A percentile compares a stretch with the other conserved stretches of the same genome.
Conservation (phyloP, 441 rosid species). For the Adansonia gregorii region DNA sequence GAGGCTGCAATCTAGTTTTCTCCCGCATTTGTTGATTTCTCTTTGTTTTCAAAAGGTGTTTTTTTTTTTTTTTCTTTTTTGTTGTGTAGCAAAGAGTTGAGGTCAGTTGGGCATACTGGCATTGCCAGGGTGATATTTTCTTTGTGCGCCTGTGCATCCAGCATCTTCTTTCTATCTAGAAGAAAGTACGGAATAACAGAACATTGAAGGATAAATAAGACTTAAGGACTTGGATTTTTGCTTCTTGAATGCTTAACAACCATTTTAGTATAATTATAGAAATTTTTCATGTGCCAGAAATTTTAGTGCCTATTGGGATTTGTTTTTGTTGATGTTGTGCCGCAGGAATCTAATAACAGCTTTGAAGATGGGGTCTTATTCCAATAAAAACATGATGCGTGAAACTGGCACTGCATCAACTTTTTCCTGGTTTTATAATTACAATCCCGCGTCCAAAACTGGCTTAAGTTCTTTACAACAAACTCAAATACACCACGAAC, state of each 20-base stretch:
- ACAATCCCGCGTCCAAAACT: constrained; percentile 34
- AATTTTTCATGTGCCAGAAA: neutral
- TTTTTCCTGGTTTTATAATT: constrained; percentile 42
- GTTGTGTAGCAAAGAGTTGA: neutral
- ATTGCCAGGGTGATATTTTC: neutral
- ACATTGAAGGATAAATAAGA: neutral
- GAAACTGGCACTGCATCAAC: constrained; percentile 39
- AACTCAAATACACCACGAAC: constrained; percentile 34
- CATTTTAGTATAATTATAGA: neutral
- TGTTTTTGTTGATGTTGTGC: constrained; percentile 17
- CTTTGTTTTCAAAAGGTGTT: neutral
- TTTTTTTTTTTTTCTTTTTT: neutral
- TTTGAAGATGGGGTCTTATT: constrained; percentile 46
- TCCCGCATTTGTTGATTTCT: too few species aligned
- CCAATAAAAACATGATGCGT: constrained; percentile 39
- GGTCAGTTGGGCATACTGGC: neutral
- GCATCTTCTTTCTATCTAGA: neutral
- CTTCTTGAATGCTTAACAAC: neutral
- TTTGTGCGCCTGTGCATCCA: neutral
- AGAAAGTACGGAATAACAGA: neutral
- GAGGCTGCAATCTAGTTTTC: neutral
- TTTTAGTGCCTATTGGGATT: neutral
- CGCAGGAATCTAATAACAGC: constrained; percentile 21
- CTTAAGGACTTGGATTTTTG: neutral
- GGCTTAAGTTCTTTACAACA: constrained; percentile 38